phyloP scores from a whole-genome alignment of 495 filamentous ascomycete species.

The Penicillium turbatum region DNA sequence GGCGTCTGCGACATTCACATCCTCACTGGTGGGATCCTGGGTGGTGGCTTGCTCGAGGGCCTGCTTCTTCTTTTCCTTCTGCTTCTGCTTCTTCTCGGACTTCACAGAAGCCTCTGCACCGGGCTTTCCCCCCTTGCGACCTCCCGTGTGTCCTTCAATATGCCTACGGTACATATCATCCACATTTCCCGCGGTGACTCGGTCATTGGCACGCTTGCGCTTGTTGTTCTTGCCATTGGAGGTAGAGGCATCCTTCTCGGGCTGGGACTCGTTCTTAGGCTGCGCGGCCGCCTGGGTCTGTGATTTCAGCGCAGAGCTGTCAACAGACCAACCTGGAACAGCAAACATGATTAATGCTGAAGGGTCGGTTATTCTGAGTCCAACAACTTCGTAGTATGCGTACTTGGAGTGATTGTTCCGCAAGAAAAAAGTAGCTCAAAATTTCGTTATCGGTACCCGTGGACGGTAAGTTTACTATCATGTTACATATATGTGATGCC shows the following conservation, averaged over 20 bases:
- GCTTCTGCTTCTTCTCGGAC: constrained; percentile 44
- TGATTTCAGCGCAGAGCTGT: constrained; percentile 61
- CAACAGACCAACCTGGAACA: constrained; percentile 84
- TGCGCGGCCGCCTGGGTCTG: constrained; percentile 50
- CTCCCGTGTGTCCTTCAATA: constrained; percentile 59
- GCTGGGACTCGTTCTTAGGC: constrained; percentile 22
- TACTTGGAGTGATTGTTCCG: neutral
- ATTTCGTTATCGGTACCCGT: constrained; percentile 9
- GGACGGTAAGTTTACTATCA: constrained; percentile 1
- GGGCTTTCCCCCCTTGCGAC: constrained; percentile 18
- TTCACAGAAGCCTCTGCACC: constrained; percentile 16
- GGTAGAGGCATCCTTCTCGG: constrained; percentile 26
- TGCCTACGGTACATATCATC: constrained; percentile 71
- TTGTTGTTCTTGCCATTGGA: constrained; percentile 42
- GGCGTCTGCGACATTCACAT: constrained; percentile 21
- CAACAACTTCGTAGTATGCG: neutral
- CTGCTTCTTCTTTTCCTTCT: constrained; percentile 25
- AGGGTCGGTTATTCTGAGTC: neutral
- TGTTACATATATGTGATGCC: neutral
- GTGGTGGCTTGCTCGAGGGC: constrained; percentile 15
- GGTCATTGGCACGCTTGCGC: constrained; percentile 52
- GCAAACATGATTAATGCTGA: constrained; percentile 69
- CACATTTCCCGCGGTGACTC: constrained; percentile 68
- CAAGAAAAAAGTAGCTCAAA: constrained; percentile 4
- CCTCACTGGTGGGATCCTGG: constrained; percentile 22